Percentiles rank a stretch among this genome's conserved stretches.
phyloP scores from a whole-genome alignment of 352 stramenopile genomes.

The Globisporangium nodosum region DNA sequence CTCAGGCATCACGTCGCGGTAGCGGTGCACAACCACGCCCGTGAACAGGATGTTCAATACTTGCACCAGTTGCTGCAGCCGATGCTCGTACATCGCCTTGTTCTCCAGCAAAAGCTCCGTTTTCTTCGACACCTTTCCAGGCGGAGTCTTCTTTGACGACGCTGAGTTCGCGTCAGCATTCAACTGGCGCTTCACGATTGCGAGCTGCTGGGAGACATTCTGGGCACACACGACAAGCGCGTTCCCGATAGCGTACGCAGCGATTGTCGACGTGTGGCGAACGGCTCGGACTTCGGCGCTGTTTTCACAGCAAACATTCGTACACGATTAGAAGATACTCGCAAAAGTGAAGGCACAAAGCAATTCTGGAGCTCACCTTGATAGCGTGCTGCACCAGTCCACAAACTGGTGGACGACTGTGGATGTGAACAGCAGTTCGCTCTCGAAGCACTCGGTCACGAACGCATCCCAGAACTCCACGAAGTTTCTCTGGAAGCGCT shows the following conservation, averaged over 20 bases:
- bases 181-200: slow-evolving; percentile 64
- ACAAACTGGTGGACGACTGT: slow-evolving; percentile 57
- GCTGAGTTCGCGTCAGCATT: slow-evolving; percentile 38
- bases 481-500: slow-evolving; percentile 63
- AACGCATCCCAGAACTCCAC: slow-evolving; percentile 75
- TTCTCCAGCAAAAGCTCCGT: slow-evolving; percentile 56
- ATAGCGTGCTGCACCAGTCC: slow-evolving; percentile 80
- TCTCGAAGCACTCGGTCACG: slow-evolving; percentile 74
- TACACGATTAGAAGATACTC: neutral
- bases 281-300: slow-evolving; percentile 81
- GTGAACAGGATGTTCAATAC: slow-evolving; percentile 69
- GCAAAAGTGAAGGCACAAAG: neutral
- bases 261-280: slow-evolving; percentile 73
- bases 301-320: neutral
- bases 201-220: slow-evolving; percentile 54
- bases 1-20: slow-evolving; percentile 91
- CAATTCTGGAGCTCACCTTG: slow-evolving; percentile 31
- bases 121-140: slow-evolving; percentile 34
- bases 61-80: slow-evolving; percentile 48
- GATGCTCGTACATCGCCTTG: slow-evolving; percentile 61
- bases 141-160: slow-evolving; percentile 15
- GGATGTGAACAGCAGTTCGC: slow-evolving; percentile 73
- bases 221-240: slow-evolving; percentile 49
- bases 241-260: slow-evolving; percentile 57
- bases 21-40: slow-evolving; percentile 74